A percentile compares a stretch with the other conserved stretches of the same genome.
Conservation (phyloP, 345 rosid genomes). For the Boechera stricta region DNA sequence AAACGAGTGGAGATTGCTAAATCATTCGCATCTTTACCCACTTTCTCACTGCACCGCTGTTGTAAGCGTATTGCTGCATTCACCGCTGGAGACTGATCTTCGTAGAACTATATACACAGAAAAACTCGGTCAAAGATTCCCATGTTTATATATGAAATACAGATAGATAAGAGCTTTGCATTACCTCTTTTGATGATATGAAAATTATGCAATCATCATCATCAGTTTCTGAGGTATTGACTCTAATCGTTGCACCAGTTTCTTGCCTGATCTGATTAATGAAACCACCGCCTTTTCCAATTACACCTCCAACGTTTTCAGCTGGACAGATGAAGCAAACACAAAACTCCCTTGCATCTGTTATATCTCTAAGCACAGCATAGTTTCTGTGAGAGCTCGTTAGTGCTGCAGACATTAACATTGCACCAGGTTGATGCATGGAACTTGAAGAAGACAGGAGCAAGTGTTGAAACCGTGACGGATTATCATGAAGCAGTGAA, state of each 20-base stretch:
- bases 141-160: neutral
- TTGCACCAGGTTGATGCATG: slow-evolving; percentile 52
- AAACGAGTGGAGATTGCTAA: slow-evolving; percentile 64
- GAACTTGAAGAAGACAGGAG: slow-evolving; percentile 58
- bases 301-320: slow-evolving; percentile 70
- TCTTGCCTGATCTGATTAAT: slow-evolving; percentile 78
- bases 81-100: slow-evolving; percentile 71
- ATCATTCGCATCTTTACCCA: slow-evolving; percentile 65
- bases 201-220: slow-evolving; percentile 71
- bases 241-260: slow-evolving; percentile 71
- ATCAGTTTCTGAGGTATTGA: slow-evolving; percentile 62
- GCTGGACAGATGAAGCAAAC: slow-evolving; percentile 68
- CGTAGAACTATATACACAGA: slow-evolving; percentile 53
- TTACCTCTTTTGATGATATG: slow-evolving; percentile 75
- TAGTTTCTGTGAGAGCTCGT: slow-evolving; percentile 63
- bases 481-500: slow-evolving; percentile 71
- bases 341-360: slow-evolving; percentile 68
- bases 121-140: neutral
- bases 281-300: slow-evolving; percentile 75
- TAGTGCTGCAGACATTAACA: slow-evolving; percentile 55
- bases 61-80: slow-evolving; percentile 74
- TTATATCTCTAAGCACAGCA: slow-evolving; percentile 53
- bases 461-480: slow-evolving; percentile 70
- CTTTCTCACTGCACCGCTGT: slow-evolving; percentile 76
- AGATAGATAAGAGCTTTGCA: neutral